Conservation (phyloP, 2,329 filamentous ascomycete species). For the Fusarium nanum region DNA sequence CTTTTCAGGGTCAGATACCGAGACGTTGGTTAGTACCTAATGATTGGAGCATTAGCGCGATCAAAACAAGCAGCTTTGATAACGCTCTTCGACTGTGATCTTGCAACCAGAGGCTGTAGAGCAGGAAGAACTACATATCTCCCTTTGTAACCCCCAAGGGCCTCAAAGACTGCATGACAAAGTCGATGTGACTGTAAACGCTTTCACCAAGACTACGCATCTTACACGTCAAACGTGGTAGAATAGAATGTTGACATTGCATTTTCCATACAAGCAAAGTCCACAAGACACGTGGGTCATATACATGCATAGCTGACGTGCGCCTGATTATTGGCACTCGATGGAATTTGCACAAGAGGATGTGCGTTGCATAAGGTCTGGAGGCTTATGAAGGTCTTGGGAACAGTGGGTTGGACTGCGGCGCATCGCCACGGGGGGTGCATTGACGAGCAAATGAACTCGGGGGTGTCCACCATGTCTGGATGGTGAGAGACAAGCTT, state of each 20-base stretch:
- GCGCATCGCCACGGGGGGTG: conserved; percentile 15
- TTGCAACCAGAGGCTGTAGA: neutral
- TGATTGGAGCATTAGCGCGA: conserved; percentile 22
- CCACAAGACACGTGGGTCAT: conserved; percentile 32
- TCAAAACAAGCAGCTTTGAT: conserved; percentile 24
- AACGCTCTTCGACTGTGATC: neutral
- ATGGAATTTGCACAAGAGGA: neutral
- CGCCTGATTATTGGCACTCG: conserved; percentile 2
- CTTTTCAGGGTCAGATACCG: conserved; percentile 17
- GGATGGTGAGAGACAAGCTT: conserved; percentile 3
- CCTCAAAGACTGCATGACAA: neutral
- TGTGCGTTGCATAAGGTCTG: conserved; percentile 14
- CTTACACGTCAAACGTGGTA: conserved; percentile 1
- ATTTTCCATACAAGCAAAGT: conserved; percentile 12
- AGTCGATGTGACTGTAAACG: neutral
- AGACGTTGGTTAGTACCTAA: conserved; percentile 20
- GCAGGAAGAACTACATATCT: neutral
- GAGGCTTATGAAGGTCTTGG: conserved; percentile 17
- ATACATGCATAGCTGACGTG: conserved; percentile 22
- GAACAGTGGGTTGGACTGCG: neutral
- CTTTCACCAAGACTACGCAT: neutral
- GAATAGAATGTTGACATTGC: conserved; percentile 10
- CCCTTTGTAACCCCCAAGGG: neutral
- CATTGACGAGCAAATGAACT: conserved; percentile 40
- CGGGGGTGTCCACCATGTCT: conserved; percentile 23